phyloP scores from a whole-genome alignment of 768 basidiomycete species.

The Chalciporus piperatus region DNA sequence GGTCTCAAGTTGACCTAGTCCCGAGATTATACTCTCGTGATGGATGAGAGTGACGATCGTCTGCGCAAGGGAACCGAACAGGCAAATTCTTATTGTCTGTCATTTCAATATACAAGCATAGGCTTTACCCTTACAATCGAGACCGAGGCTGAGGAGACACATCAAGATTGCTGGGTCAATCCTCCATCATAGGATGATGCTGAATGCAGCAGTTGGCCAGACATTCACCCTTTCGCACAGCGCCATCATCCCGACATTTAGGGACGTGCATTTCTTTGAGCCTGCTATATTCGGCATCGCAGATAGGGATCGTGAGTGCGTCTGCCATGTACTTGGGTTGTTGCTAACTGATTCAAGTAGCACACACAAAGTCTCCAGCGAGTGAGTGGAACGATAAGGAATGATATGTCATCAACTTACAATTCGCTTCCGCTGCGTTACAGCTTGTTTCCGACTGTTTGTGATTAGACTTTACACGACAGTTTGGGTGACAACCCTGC shows the following conservation, averaged over 20 bases:
- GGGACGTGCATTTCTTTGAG: too few relatives aligned
- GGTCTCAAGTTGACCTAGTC: too few relatives aligned
- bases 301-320: neutral
- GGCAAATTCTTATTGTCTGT: constrained; percentile 12
- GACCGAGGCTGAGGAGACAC: neutral
- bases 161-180: neutral
- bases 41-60: too few relatives aligned
- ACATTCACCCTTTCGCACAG: constrained; percentile 3
- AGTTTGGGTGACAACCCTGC: neutral
- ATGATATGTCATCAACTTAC: neutral
- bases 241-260: too few relatives aligned
- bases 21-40: neutral
- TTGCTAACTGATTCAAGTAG: neutral
- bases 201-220: neutral
- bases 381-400: neutral
- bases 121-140: neutral
- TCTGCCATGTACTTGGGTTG: too few relatives aligned
- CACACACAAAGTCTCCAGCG: too few relatives aligned
- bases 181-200: neutral
- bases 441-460: neutral
- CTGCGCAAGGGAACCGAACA: neutral
- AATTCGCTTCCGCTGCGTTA: neutral
- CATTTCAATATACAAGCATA: neutral
- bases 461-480: neutral
- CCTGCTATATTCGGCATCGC: neutral